A percentile compares a stretch with the other conserved stretches of the same genome.
These are phyloP conservation scores for Pseudisothecium myosuroides DNA, from an alignment of 225 moss, liverwort and hornwort species.

Conservation along the genomic window DNA sequence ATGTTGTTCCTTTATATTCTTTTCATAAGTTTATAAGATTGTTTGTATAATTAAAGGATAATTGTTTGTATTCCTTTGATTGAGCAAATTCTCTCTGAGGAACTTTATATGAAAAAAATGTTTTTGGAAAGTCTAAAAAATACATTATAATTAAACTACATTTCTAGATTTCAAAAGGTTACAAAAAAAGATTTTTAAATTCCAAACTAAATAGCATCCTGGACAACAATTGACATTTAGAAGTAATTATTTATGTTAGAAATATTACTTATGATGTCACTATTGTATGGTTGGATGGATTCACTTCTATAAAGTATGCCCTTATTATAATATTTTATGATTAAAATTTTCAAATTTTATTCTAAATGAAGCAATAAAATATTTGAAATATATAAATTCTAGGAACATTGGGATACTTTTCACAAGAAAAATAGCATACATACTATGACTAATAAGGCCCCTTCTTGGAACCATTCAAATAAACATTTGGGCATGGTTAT, in stretches of 20 bases:
- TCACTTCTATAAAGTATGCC: accelerated
- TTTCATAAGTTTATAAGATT: background rate
- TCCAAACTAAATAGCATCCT: accelerated
- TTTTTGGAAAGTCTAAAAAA: background rate
- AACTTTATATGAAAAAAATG: background rate
- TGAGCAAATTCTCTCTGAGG: background rate
- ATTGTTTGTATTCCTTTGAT: background rate
- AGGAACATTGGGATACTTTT: background rate
- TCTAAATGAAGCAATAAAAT: background rate
- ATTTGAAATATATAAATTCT: background rate
- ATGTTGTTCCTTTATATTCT: background rate
- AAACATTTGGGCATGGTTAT: background rate
- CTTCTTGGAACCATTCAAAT: background rate
- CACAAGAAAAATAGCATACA: background rate
- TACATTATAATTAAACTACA: background rate
- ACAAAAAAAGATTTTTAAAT: background rate
- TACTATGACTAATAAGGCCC: background rate
- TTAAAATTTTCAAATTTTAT: background rate
- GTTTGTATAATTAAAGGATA: background rate
- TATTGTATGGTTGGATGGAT: background rate
- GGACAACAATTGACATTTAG: background rate
- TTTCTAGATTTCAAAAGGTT: background rate
- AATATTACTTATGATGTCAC: background rate
- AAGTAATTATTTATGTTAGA: accelerated
- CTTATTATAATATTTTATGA: background rate